Evolutionary conservation across 768 basidiomycete species (phyloP), one percentile per base, ranked within the genome.

Genomic region (Suillus fuscotomentosus): DNA sequence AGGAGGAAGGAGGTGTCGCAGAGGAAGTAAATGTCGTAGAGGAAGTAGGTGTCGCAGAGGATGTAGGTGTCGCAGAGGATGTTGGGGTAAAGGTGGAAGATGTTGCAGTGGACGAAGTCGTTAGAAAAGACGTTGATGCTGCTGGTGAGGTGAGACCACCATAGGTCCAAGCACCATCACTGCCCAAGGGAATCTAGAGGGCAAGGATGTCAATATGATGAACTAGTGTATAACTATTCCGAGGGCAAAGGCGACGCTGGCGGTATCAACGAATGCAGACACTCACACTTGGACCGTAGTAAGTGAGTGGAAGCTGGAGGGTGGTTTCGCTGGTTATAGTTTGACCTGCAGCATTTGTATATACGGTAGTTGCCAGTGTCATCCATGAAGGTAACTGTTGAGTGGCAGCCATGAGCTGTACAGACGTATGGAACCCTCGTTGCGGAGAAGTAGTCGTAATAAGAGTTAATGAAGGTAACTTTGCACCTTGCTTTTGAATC

Each of bases 261-360:
- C n/a, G n/a, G 24, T 41, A 24, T 9, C 41, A 41, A 24, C 27
- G 10, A 53, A 53, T 8, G 24, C 14, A 65, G 34, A 60, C 14
- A 84, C 91, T 84, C 72, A 93, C 91, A 74, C 88, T 88, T 61
- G 92, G 91, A 38, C 92, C 92, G 68, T 84, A 92, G 76, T 94
- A 94, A 0, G 92, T 93, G 68, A 92, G 77, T 47, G 92, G 90
- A 59, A 93, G 72, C 68, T 82, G 85, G 34, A 91, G 69, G 11
- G 89, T 77, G 31, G 86, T 87, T 50, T 81, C 79, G 15, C 89
- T 91, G 56, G 84, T 79, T 62, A 86, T 69, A 41, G 83, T 81
- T 24, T 76, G 75, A 57, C 89, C 90, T 60, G 78, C 79, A 3
- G 79, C 76, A 70, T 86, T 80, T 8, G 85, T 86, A 55, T 87